Evolutionary conservation across 1,139 yeast species (phyloP).

Genomic region (Groenewaldozyma auringiensis): DNA sequence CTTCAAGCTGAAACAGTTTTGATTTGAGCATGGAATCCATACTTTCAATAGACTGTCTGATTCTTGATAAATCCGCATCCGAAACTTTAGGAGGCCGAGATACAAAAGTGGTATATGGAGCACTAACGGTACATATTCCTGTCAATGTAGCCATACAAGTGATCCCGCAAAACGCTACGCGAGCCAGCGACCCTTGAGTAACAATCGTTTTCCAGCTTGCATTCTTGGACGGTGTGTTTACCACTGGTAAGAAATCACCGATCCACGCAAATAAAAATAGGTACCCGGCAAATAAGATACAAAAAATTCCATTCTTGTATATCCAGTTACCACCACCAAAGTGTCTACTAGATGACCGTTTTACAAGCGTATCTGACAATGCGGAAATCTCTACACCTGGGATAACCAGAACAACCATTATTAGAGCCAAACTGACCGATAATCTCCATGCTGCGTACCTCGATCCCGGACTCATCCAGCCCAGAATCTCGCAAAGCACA

Average conservation of each 20-base stretch:
- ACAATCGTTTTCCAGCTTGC: not conserved
- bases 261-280: constrained; percentile 26
- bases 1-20: constrained; percentile 20
- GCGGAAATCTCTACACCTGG: constrained; percentile 30
- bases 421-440: constrained; percentile 26
- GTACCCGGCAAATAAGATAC: constrained; percentile 22
- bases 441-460: constrained; percentile 30
- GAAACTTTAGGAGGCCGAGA: constrained; percentile 25
- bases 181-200: constrained; percentile 36
- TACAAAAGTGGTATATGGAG: constrained; percentile 43
- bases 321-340: not conserved
- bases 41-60: constrained; percentile 31
- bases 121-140: constrained; percentile 70
- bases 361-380: not conserved
- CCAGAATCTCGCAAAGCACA: constrained; percentile 35
- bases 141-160: constrained; percentile 63
- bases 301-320: not conserved
- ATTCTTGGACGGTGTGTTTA: not conserved
- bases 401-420: constrained; percentile 28
- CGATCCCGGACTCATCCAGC: constrained; percentile 25
- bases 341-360: not conserved
- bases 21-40: constrained; percentile 30
- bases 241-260: constrained; percentile 29
- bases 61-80: constrained; percentile 29
- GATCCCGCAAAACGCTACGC: constrained; percentile 63